Evolutionary conservation across 1,284 basidiomycete genomes (phyloP), one percentile per base, ranked within the genome.

Genomic region (Sanghuangporus baumii): DNA sequence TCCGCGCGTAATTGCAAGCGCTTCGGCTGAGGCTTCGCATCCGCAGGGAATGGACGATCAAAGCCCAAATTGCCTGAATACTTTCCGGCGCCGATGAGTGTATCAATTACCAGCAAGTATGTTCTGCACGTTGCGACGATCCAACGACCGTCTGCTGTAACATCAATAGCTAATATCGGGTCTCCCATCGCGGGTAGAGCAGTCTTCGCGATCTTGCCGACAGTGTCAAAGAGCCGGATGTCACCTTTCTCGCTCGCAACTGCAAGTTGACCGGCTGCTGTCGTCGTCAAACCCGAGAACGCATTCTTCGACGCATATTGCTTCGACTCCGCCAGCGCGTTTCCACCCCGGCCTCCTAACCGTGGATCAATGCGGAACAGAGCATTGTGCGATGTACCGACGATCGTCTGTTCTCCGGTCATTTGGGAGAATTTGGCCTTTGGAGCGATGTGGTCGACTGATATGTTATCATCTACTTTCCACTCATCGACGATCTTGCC

Each of bases 171-270:
- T 57, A 94, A 75, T 71, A 99, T 98, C 48, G 96, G 94, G 75
- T 98, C 95, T 34, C 97, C 96, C 34, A 98, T 82, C 38, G 95
- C 93, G 31, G 96, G 94, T 55, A 99, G 78, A n/a, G 95, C 94
- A 20, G 97, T 99, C 85, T 99, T 99, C 40, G 97, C 97, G 70
- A 95, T 99, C 84, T 98, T 99, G 55, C 97, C 97, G 68, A 99
- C 93, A 59, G 88, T 81, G 74, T 99, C 97, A 70, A 96, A 99
- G 59, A 99, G 78, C 54, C 96, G 84, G 67, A 99, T 92, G 73
- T 99, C 97, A 65, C 97, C 97, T 78, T 98, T 99, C 76, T 94
- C 91, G 69, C 92, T 94, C 14, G 93, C 95, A 3, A 99, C 91
- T 1, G 95, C 97, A 59, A 99, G 80, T 72, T 91, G 89, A 26